Evolutionary conservation across 2,329 filamentous ascomycete species (phyloP).

Genomic region (Colletotrichum sp.): DNA sequence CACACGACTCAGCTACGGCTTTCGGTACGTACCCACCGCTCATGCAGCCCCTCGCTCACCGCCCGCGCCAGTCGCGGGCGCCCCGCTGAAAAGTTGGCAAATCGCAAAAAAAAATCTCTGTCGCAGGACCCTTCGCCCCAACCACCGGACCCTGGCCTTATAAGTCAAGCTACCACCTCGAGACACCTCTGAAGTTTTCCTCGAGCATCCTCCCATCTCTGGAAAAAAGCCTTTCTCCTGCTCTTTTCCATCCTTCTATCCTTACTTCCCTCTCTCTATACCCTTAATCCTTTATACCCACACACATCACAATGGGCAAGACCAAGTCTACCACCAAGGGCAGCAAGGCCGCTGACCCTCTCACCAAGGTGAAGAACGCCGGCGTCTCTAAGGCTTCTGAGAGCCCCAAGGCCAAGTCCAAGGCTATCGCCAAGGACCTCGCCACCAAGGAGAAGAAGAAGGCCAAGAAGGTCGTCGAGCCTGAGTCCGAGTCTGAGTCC

Average conservation of each 20-base stretch:
- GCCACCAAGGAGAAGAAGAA: slow-evolving; percentile 60
- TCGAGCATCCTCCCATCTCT: slow-evolving; percentile 8
- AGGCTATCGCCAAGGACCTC: slow-evolving; percentile 67
- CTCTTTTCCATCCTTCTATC: not conserved
- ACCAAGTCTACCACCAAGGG: slow-evolving; percentile 66
- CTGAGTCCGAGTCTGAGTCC: slow-evolving; percentile 32
- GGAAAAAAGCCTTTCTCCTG: slow-evolving; percentile 8
- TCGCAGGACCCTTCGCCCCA: slow-evolving; percentile 22
- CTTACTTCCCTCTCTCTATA: not conserved
- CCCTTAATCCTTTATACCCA: not conserved
- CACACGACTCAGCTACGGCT: not conserved
- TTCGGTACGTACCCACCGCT: slow-evolving; percentile 10
- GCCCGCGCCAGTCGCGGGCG: slow-evolving; percentile 5
- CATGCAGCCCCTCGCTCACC: slow-evolving; percentile 12
- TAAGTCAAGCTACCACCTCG: slow-evolving; percentile 18
- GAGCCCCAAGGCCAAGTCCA: slow-evolving; percentile 69
- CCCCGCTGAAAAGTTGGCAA: slow-evolving; percentile 21
- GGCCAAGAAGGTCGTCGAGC: slow-evolving; percentile 36
- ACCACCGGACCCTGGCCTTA: slow-evolving; percentile 18
- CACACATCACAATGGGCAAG: slow-evolving; percentile 57
- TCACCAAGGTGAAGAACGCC: slow-evolving; percentile 66
- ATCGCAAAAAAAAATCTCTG: slow-evolving; percentile 20
- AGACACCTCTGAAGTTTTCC: not conserved
- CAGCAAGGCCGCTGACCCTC: slow-evolving; percentile 47
- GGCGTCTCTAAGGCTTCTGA: slow-evolving; percentile 72